Evolutionary conservation across 805 yeast species (phyloP).

Genomic region (Saturnispora zaruensis): DNA sequence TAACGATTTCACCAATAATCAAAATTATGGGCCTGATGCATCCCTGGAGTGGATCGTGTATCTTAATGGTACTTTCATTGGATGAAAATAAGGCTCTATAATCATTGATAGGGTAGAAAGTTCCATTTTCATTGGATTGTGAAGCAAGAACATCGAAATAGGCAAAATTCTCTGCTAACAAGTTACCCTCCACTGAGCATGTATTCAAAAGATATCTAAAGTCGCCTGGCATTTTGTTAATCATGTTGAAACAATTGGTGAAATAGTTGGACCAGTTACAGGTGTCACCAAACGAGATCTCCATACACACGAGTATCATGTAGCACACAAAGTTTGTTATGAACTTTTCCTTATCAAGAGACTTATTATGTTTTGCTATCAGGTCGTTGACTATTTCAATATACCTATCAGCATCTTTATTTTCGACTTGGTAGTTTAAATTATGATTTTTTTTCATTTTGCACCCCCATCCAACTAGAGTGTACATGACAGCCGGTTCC

Average conservation of each 20-base stretch:
- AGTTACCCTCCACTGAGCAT: slow-evolving; percentile 28
- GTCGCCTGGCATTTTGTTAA: slow-evolving; percentile 20
- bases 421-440: slow-evolving; percentile 18
- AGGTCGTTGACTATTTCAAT: slow-evolving; percentile 11
- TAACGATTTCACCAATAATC: slow-evolving; percentile 32
- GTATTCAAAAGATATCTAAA: slow-evolving; percentile 24
- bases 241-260: slow-evolving; percentile 21
- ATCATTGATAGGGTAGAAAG: slow-evolving; percentile 28
- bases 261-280: slow-evolving; percentile 30
- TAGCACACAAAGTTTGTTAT: slow-evolving; percentile 24
- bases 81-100: slow-evolving; percentile 25
- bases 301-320: slow-evolving; percentile 26
- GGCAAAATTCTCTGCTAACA: slow-evolving; percentile 32
- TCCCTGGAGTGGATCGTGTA: slow-evolving; percentile 35
- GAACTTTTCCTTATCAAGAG: slow-evolving; percentile 17
- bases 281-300: slow-evolving; percentile 28
- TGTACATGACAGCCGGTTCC: slow-evolving; percentile 39
- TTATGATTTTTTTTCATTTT: slow-evolving; percentile 17
- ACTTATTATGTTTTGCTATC: slow-evolving; percentile 9
- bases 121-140: slow-evolving; percentile 31
- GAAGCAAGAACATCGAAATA: slow-evolving; percentile 35
- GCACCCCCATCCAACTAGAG: slow-evolving; percentile 50
- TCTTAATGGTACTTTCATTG: slow-evolving; percentile 11
- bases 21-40: slow-evolving; percentile 32
- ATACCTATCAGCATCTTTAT: slow-evolving; percentile 17